Evolutionary conservation across 495 filamentous ascomycete genomes (phyloP).

Genomic region (Penicillium fimorum): DNA sequence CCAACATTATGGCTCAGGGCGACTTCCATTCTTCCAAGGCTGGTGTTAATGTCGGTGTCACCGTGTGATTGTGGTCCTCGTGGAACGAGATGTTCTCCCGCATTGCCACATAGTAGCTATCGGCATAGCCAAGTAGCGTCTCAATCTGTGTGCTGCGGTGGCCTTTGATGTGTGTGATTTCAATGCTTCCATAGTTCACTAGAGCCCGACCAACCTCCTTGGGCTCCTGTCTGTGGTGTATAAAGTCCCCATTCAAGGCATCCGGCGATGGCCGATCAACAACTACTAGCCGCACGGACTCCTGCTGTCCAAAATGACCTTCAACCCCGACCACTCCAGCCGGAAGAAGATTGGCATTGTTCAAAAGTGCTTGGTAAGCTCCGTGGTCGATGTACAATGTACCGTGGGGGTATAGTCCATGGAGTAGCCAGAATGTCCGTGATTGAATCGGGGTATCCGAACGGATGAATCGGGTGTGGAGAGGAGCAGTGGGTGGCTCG

Average conservation of each 20-base stretch:
- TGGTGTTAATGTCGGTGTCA: conserved; percentile 44
- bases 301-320: conserved; percentile 85
- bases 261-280: conserved; percentile 52
- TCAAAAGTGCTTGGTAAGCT: conserved; percentile 71
- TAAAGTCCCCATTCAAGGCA: conserved; percentile 44
- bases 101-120: conserved; percentile 90
- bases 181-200: conserved; percentile 85
- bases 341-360: conserved; percentile 86
- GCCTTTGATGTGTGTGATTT: conserved; percentile 83
- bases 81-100: conserved; percentile 80
- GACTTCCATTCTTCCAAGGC: conserved; percentile 28
- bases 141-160: conserved; percentile 78
- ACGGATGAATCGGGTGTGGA: conserved; percentile 92
- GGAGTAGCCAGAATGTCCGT: conserved; percentile 93
- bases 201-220: conserved; percentile 88
- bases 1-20: conserved; percentile 1
- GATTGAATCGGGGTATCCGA: conserved; percentile 85
- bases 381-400: conserved; percentile 90
- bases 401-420: conserved; percentile 89
- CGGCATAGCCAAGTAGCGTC: conserved; percentile 78
- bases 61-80: conserved; percentile 24
- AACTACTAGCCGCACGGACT: conserved; percentile 82
- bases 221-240: conserved; percentile 47
- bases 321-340: conserved; percentile 88
- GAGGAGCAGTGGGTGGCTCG: conserved; percentile 44